Conservation (phyloP, 495 filamentous ascomycete species). For the Aspergillus baeticus region DNA sequence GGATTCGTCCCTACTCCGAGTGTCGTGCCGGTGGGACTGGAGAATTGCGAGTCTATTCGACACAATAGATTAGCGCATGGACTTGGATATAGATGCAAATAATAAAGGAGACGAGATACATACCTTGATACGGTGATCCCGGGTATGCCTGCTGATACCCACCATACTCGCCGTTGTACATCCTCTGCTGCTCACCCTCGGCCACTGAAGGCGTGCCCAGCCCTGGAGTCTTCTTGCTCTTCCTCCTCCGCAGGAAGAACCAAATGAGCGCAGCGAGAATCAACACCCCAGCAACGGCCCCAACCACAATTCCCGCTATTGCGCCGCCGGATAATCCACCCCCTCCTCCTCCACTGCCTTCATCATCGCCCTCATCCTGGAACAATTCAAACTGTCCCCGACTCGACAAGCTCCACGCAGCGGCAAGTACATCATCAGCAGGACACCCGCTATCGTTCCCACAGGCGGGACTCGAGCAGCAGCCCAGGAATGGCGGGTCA, state of each 20-base stretch:
- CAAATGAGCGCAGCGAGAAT: not conserved
- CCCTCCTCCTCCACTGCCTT: not conserved
- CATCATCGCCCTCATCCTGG: slow-evolving; percentile 7
- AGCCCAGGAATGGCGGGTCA: slow-evolving; percentile 25
- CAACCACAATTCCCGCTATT: slow-evolving; percentile 4
- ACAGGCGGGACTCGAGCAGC: slow-evolving; percentile 22
- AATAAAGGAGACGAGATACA: not conserved
- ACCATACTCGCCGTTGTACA: not conserved
- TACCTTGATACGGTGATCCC: slow-evolving; percentile 9
- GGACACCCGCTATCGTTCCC: slow-evolving; percentile 16
- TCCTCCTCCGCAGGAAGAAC: not conserved
- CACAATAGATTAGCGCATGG: not conserved
- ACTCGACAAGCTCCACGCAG: slow-evolving; percentile 15
- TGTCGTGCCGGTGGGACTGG: slow-evolving; percentile 2
- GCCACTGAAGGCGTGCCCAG: not conserved
- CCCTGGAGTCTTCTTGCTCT: not conserved
- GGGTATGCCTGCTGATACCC: not conserved
- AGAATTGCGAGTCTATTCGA: slow-evolving; percentile 3
- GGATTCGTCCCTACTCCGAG: not conserved
- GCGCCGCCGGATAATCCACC: not conserved
- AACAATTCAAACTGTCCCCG: slow-evolving; percentile 18
- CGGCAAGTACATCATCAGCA: slow-evolving; percentile 17
- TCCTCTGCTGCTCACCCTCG: not conserved
- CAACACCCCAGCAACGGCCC: not conserved
- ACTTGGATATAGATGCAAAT: too few species aligned